Evolutionary conservation across 2,329 filamentous ascomycete genomes (phyloP).

Genomic region (Aspergillus pseudoviridinutans): DNA sequence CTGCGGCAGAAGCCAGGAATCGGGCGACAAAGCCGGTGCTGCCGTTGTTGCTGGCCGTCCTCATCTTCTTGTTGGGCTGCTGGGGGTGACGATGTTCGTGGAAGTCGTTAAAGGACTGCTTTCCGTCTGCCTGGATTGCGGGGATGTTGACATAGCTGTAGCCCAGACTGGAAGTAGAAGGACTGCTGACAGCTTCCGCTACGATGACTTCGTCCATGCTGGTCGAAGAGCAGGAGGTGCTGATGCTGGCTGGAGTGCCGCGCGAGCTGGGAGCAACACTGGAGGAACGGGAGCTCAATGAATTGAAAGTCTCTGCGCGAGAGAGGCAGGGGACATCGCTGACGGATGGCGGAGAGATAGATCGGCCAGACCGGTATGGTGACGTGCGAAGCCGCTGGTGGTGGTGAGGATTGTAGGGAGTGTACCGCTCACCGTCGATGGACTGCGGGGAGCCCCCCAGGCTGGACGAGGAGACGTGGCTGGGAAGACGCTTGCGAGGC

Average conservation of each 20-base stretch:
- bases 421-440: constrained; percentile 32
- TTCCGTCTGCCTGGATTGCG: constrained; percentile 26
- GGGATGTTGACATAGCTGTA: constrained; percentile 35
- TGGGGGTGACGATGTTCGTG: constrained; percentile 10
- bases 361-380: constrained; percentile 32
- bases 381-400: constrained; percentile 29
- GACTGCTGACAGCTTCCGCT: constrained; percentile 31
- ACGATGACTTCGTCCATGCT: constrained; percentile 33
- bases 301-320: constrained; percentile 38
- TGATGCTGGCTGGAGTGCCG: constrained; percentile 42
- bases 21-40: constrained; percentile 40
- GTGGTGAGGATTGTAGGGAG: constrained; percentile 30
- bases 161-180: constrained; percentile 26
- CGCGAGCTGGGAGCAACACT: constrained; percentile 42
- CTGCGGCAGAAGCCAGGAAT: constrained; percentile 41
- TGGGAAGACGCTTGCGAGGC: constrained; percentile 24
- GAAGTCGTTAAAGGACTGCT: constrained; percentile 23
- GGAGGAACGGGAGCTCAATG: constrained; percentile 42
- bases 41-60: constrained; percentile 25
- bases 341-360: constrained; percentile 42
- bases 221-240: constrained; percentile 35
- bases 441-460: constrained; percentile 28
- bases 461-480: constrained; percentile 25
- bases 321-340: constrained; percentile 43
- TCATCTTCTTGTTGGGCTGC: constrained; percentile 41